Base-by-base conservation (phyloP, 202 grass and related monocot species). In the Digitaria exilis region DNA sequence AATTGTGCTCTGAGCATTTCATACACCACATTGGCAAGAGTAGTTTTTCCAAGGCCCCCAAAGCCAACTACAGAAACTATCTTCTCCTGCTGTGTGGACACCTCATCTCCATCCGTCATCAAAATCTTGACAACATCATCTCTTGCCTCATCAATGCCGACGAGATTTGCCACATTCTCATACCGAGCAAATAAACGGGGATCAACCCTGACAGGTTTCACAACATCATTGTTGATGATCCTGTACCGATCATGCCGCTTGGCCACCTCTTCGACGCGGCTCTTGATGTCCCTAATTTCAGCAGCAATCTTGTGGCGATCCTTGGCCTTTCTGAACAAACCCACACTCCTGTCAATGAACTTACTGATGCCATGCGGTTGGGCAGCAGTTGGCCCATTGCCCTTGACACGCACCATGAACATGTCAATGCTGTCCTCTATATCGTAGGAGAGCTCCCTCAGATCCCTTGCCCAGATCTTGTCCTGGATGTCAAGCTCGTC, bases 391-490 rank as follows among this genome's bases (percentile, higher is more conserved):
- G 37, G 29, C 18, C 52, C 8, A 2, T 12, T 26, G 2, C 7
- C 26, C 29, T 73, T 28, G 16, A 9, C 4, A 2, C 7, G 18
- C 1, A 59, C 3, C 73, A 76, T 58, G 71, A 75, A 75, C 2
- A 9, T 11, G 69, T 72, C 69, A 1, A 72, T 18, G 1, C 7
- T 22, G 1, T 75, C 70, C 29, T 52, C 70, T 1, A 73, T 73
- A 7, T 54, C 70, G 1, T 73, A 73, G 18, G 70, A 73, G 4
- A 73, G 48, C 15, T 73, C 70, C 9, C 70, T 54, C 29, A 73
- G 28, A 0, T 75, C 19, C 30, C 30, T 34, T 0, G 71, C 30
- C 71, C 71, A 56, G 10, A 75, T 39, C 71, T n/a, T 75, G 19
- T 22, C 71, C 50, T 24, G 18, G 10, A 24, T 54, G 4, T 6